Percentiles rank a stretch among this genome's conserved stretches.
These are phyloP conservation scores for Talaromyces thailandensis DNA, from an alignment of 495 filamentous ascomycete species.

Conservation along the genomic window DNA sequence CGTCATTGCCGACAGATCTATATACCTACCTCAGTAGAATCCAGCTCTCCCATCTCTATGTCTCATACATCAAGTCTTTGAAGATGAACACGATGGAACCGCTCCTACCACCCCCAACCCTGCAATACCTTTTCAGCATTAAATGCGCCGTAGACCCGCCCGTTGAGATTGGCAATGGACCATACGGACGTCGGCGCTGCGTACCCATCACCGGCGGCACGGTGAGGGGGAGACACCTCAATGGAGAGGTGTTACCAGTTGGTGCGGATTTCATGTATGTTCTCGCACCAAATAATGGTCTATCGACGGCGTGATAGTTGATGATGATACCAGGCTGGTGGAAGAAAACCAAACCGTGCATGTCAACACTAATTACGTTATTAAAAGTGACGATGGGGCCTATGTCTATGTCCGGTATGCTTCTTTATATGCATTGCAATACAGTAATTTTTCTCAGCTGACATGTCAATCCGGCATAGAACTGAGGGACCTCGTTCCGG, in stretches of 20 bases:
- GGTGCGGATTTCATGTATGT: neutral
- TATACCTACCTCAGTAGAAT: too few species aligned
- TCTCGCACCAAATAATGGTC: too few species aligned
- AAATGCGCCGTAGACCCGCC: conserved; percentile 20
- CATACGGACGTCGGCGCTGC: conserved; percentile 22
- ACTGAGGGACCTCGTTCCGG: neutral
- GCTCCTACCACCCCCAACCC: neutral
- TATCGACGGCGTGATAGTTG: too few species aligned
- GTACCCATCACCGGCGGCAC: conserved; percentile 19
- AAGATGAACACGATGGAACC: neutral
- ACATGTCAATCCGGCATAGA: neutral
- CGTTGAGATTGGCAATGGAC: conserved; percentile 21
- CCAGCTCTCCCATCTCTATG: too few species aligned
- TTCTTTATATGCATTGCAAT: neutral
- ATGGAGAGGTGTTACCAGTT: neutral
- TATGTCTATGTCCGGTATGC: neutral
- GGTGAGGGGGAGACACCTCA: conserved; percentile 16
- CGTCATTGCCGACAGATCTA: too few species aligned
- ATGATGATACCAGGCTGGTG: neutral
- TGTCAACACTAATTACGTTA: neutral
- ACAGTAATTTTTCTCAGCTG: neutral
- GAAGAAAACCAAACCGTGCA: neutral
- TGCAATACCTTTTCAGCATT: conserved; percentile 20
- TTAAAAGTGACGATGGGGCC: neutral
- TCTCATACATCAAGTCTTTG: too few species aligned